Base-by-base conservation (phyloP, 2,329 filamentous ascomycete genomes). In the Orbilia ellipsospora region DNA sequence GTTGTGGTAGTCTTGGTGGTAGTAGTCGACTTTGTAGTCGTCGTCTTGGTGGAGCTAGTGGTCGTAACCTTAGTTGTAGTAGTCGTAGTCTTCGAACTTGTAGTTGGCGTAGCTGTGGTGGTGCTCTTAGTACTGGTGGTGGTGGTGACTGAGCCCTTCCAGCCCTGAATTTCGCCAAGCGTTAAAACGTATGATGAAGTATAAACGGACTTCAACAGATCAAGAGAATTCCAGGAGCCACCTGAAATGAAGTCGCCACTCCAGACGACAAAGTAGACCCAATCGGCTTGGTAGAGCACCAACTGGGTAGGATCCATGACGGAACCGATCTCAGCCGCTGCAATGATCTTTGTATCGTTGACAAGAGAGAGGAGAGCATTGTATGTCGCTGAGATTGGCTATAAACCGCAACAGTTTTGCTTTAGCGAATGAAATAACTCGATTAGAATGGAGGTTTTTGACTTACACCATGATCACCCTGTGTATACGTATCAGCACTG, bases 201-300 rank as follows among this genome's bases (percentile, higher is more conserved):
- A 31, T 79, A 81, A n/a, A 78, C 73, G 7, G 68, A 72, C 65
- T 83, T 83, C 23, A 86, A 78, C 23, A 83, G 80, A 1, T 81
- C 83, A 1, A 83, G 40, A 4, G 81, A 80, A 78, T 85, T 86
- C 81, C 83, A 84, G 15, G 78, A 78, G 0, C 81, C 80, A 28
- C 83, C 83, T 67, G 82, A 81, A 77, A 86, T 84, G 69, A 82
- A 86, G 0, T 82, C 81, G 2, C 83, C 83, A 10, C 80, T 80
- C 85, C 85, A 86, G 4, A 85, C 83, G 42, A 81, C 81, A 72
- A 86, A 86, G 80, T 83, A 86, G 40, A 83, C 80, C 85, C 85
- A 86, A 75, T 86, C 82, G 0, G 84, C 83, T 77, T 83, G 81
- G 75, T 85, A 86, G 2, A 83, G 82, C 75, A 82, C 80, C 2